These are phyloP conservation scores for Comarum palustre DNA, from an alignment of 306 rosid species.

Conservation along the genomic window DNA sequence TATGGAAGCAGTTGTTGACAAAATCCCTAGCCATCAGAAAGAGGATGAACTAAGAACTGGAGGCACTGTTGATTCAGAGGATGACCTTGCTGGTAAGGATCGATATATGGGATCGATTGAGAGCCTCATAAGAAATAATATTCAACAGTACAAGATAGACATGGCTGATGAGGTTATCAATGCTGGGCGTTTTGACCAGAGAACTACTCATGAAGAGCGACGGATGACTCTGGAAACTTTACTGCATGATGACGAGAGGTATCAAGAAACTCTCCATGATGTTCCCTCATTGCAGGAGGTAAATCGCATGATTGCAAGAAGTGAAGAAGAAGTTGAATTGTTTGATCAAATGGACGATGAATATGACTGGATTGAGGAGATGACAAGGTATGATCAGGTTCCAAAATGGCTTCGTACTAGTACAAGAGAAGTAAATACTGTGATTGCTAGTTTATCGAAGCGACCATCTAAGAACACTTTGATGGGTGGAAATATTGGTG, in stretches of 20 bases:
- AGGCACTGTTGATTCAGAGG: slow-evolving; percentile 74
- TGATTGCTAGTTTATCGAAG: slow-evolving; percentile 72
- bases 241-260: slow-evolving; percentile 92
- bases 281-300: slow-evolving; percentile 95
- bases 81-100: slow-evolving; percentile 96
- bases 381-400: slow-evolving; percentile 76
- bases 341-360: slow-evolving; percentile 99
- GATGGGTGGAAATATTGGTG: slow-evolving; percentile 50
- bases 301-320: slow-evolving; percentile 97
- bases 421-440: slow-evolving; percentile 71
- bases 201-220: slow-evolving; percentile 97
- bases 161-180: slow-evolving; percentile 99
- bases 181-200: slow-evolving; percentile 99
- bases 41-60: slow-evolving; percentile 90
- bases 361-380: slow-evolving; percentile 83
- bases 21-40: slow-evolving; percentile 81
- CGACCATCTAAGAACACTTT: slow-evolving; percentile 60
- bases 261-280: slow-evolving; percentile 88
- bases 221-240: slow-evolving; percentile 91
- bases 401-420: slow-evolving; percentile 88
- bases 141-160: slow-evolving; percentile 95
- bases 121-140: slow-evolving; percentile 89
- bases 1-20: slow-evolving; percentile 98
- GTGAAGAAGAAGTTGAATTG: slow-evolving; percentile 76
- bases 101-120: slow-evolving; percentile 93